Percentiles rank a stretch among this genome's conserved stretches.
These are phyloP conservation scores for Hypoxylon subgilvum DNA, from an alignment of 495 filamentous ascomycete genomes.

Conservation along the genomic window DNA sequence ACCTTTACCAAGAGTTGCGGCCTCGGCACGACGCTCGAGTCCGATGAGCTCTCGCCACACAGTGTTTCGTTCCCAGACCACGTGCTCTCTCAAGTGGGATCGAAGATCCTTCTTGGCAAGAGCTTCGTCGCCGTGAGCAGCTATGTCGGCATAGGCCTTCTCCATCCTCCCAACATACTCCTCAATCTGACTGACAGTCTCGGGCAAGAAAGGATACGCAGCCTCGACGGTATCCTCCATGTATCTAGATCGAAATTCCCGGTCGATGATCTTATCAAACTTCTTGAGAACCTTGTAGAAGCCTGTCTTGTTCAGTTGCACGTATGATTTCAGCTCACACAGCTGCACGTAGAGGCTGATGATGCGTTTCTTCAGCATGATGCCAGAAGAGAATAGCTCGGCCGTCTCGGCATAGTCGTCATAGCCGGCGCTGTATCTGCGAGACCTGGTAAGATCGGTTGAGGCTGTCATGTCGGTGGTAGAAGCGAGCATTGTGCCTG, in stretches of 20 bases:
- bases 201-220: slow-evolving; percentile 75
- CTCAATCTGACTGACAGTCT: slow-evolving; percentile 72
- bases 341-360: slow-evolving; percentile 87
- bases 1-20: slow-evolving; percentile 86
- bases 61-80: slow-evolving; percentile 98
- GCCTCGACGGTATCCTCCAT: slow-evolving; percentile 72
- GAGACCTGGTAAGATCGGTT: slow-evolving; percentile 56
- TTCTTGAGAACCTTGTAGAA: slow-evolving; percentile 98
- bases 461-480: slow-evolving; percentile 63
- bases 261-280: slow-evolving; percentile 94
- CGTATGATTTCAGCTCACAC: slow-evolving; percentile 95
- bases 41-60: slow-evolving; percentile 99
- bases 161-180: slow-evolving; percentile 75
- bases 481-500: slow-evolving; percentile 48
- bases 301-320: slow-evolving; percentile 94
- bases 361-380: slow-evolving; percentile 88
- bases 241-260: slow-evolving; percentile 75
- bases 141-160: slow-evolving; percentile 76
- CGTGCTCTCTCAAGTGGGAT: slow-evolving; percentile 92
- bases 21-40: slow-evolving; percentile 94
- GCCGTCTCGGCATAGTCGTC: slow-evolving; percentile 80
- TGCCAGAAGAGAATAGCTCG: slow-evolving; percentile 75
- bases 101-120: slow-evolving; percentile 82
- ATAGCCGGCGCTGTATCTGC: slow-evolving; percentile 63
- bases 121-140: slow-evolving; percentile 77